Evolutionary conservation across 345 rosid species (phyloP), one percentile per base, ranked within the genome.

Genomic region (Eucalyptus coolabah): DNA sequence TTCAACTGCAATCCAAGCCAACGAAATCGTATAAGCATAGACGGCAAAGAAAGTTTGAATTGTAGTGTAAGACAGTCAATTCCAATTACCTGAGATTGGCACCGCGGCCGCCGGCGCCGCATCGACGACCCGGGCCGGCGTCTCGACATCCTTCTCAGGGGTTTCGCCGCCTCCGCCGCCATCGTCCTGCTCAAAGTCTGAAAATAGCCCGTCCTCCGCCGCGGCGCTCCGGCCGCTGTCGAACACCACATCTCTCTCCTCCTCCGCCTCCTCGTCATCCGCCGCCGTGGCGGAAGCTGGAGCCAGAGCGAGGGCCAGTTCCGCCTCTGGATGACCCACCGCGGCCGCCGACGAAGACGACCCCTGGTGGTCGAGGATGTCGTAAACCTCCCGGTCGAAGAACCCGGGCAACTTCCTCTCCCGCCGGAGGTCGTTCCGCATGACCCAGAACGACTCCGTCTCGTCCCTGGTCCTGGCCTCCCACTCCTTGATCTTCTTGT

Each of bases 401-500:
- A 97, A 96, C 11, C 99, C 99, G 6, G 99, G 99, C 92, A 98
- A 92, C 93, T 94, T 96, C 94, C 95, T 95, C 91, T 96, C 99
- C 23, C 99, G 89, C 67, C 99, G 93, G 69, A 96, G 87, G 87
- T 98, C 99, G 86, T 96, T 98, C 93, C 99, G 92, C 99, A 98
- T 97, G 17, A 93, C 94, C 99, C 99, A 98, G 92, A 95, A 98
- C 89, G 99, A 97, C 72, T 98, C 99, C 90, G 95, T 91, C 59
- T 94, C 99, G 9, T 96, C 98, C 91, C 91, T 92, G 37, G 90
- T 90, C 90, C 90, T 93, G 63, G 93, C 87, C 89, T 98, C 99
- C 99, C 99, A 98, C 90, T 98, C 99, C 88, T 95, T 98, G 13
- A 98, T 97, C 95, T 98, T 98, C 96, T 97, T 97, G 80, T 91